These are phyloP conservation scores for Chiua virens DNA, from an alignment of 768 basidiomycete species.

Conservation along the genomic window DNA sequence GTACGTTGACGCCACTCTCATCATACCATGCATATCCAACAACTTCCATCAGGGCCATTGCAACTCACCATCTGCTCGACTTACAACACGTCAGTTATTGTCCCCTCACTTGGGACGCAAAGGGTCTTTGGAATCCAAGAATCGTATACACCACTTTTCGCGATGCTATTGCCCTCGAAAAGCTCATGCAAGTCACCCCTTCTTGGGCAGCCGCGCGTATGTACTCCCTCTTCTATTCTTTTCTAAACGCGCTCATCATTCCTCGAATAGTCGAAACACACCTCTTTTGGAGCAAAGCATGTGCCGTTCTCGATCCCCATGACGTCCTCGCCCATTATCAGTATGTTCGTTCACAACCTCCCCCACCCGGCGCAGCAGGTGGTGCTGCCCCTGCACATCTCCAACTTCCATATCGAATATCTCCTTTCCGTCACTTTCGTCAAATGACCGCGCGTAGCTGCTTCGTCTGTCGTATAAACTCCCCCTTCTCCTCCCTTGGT, in stretches of 20 bases:
- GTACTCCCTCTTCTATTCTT: constrained; percentile 26
- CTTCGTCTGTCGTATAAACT: constrained; percentile 69
- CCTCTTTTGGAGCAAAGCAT: constrained; percentile 68
- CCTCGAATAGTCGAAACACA: constrained; percentile 60
- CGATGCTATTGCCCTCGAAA: constrained; percentile 60
- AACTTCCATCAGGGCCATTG: constrained; percentile 22
- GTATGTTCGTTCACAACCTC: constrained; percentile 42
- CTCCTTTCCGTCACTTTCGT: constrained; percentile 62
- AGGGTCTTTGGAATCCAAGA: constrained; percentile 58
- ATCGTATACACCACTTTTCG: constrained; percentile 64
- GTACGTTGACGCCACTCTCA: constrained; percentile 41
- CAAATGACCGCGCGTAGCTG: constrained; percentile 56
- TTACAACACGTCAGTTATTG: constrained; percentile 41
- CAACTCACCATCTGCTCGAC: constrained; percentile 57
- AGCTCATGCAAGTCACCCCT: constrained; percentile 61
- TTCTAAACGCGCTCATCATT: constrained; percentile 9
- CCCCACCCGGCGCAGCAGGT: constrained; percentile 23
- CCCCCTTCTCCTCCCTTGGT: constrained; percentile 49
- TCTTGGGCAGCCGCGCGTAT: constrained; percentile 60
- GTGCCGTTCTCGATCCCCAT: constrained; percentile 59
- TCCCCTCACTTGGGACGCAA: constrained; percentile 49
- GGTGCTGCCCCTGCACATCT: constrained; percentile 35
- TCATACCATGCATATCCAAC: constrained; percentile 10
- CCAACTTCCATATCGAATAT: constrained; percentile 38
- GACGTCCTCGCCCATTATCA: constrained; percentile 53